Percentiles rank a stretch among this genome's conserved stretches.
Evolutionary conservation across 306 rosid species (phyloP).

Genomic region (Vigna reflexopilosa): DNA sequence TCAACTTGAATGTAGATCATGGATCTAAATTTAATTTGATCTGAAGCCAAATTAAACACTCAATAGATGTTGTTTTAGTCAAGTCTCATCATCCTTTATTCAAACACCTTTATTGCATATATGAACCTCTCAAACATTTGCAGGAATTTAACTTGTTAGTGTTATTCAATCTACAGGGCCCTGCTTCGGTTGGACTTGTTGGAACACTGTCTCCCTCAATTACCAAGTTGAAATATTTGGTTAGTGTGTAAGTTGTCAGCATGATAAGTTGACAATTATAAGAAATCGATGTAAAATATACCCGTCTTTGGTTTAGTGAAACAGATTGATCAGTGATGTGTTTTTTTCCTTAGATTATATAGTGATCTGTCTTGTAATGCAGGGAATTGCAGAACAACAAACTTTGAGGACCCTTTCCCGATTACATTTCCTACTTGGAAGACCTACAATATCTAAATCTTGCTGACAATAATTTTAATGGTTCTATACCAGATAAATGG

Average conservation of each 20-base stretch:
- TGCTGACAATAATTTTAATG: constrained; percentile 69
- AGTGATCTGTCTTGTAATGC: constrained; percentile 40
- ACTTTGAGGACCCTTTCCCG: constrained; percentile 76
- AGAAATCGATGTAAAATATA: neutral
- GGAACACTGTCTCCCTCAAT: constrained; percentile 87
- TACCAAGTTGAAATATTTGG: constrained; percentile 71
- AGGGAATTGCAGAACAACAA: constrained; percentile 85
- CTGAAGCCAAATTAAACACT: no score
- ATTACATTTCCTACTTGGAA: constrained; percentile 73
- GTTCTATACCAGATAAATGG: constrained; percentile 76
- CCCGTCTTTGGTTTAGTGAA: neutral
- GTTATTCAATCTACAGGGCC: constrained; percentile 64
- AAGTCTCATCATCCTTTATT: neutral
- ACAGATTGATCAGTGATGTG: neutral
- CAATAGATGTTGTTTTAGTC: constrained; percentile 14
- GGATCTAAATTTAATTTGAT: no score
- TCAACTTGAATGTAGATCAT: no score
- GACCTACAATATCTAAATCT: constrained; percentile 80
- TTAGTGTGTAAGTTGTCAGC: constrained; percentile 72
- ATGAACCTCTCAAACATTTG: neutral
- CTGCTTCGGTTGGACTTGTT: constrained; percentile 74
- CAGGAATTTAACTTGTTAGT: constrained; percentile 43
- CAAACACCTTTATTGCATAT: constrained; percentile 9
- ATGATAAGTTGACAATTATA: constrained; percentile 23
- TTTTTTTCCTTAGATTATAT: neutral